Evolutionary conservation across 495 filamentous ascomycete species (phyloP), one percentile per base, ranked within the genome.

Genomic region (Talaromyces adpressus): DNA sequence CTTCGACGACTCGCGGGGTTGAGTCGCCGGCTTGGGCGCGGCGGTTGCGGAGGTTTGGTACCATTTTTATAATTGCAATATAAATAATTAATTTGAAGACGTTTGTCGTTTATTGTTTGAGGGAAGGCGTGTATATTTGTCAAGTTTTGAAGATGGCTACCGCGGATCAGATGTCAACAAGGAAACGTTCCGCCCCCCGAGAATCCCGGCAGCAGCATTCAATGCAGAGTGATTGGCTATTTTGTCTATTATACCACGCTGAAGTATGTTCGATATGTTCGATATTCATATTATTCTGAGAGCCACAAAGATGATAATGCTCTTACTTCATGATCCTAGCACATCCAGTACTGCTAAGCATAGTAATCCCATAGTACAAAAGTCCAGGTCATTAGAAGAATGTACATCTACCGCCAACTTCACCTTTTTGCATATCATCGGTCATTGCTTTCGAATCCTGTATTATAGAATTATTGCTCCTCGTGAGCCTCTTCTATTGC

Each of bases 1-100:
- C 22, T 62, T 65, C 59, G 23, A 60, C 45, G 47, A 62, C 60
- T 32, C 60, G 60, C 14, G 60, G 41, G 12, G 41, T 8, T 22
- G 41, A 9, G 25, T 62, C 34, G 7, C 12, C 23, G 16, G 39
- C 20, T 6, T 52, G 41, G 45, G 20, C 16, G 23, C 60, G 60
- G 41, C 60, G 60, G 29, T 52, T 62, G 45, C 60, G 60, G n/a
- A 62, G 60, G 20, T 27, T 62, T 20, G 47, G n/a, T 16, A 25
- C 9, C 60, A 62, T 62, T 30, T 51, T 52, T 20, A 18, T 11
- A 2, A 34, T 62, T 51, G 9, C 20, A 14, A 41, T 59, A 6
- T 7, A n/a, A 9, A 6, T 7, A n/a, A 9, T 60, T 8, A 6
- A 14, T 56, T 6, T 29, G 52, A 6, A 12, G 52, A 6, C 1